Evolutionary conservation across 116 monocot species (phyloP).

Genomic region (Phalaenopsis hybrid): DNA sequence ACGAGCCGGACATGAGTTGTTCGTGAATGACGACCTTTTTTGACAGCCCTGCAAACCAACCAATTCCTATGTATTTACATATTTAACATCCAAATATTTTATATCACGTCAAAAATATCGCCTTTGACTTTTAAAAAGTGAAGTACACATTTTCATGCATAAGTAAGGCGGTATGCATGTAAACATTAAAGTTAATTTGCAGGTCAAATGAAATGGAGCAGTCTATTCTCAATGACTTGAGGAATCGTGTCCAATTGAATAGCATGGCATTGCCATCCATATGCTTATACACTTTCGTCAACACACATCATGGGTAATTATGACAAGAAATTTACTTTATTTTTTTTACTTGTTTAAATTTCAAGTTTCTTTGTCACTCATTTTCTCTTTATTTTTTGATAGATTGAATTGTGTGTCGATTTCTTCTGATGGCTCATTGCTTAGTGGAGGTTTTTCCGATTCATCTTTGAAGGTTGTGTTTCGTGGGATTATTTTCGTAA

Average conservation of each 20-base stretch:
- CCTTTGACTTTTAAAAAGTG: no score
- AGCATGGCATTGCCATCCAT: conserved; percentile 91
- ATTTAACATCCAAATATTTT: no score
- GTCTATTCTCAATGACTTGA: conserved; percentile 76
- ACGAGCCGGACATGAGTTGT: no score
- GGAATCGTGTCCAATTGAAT: conserved; percentile 81
- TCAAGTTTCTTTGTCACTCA: neutral
- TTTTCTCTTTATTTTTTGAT: conserved; percentile 1
- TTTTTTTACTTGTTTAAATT: neutral
- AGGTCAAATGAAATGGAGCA: conserved; percentile 75
- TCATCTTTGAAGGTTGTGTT: conserved; percentile 84
- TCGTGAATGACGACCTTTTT: no score
- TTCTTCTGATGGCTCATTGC: conserved; percentile 86
- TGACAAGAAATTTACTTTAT: neutral
- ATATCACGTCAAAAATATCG: no score
- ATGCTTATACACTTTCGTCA: conserved; percentile 89
- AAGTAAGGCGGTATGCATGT: no score
- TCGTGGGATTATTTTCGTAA: neutral
- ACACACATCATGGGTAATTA: conserved; percentile 85
- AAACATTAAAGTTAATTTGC: conserved; percentile 10
- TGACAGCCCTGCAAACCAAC: no score
- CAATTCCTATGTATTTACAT: no score
- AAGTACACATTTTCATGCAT: no score
- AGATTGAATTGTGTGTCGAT: conserved; percentile 90
- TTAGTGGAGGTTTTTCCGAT: conserved; percentile 96